Percentiles rank a stretch among this genome's conserved stretches.
Evolutionary conservation across 2,329 filamentous ascomycete genomes (phyloP).

Genomic region (Neonectria sp.): DNA sequence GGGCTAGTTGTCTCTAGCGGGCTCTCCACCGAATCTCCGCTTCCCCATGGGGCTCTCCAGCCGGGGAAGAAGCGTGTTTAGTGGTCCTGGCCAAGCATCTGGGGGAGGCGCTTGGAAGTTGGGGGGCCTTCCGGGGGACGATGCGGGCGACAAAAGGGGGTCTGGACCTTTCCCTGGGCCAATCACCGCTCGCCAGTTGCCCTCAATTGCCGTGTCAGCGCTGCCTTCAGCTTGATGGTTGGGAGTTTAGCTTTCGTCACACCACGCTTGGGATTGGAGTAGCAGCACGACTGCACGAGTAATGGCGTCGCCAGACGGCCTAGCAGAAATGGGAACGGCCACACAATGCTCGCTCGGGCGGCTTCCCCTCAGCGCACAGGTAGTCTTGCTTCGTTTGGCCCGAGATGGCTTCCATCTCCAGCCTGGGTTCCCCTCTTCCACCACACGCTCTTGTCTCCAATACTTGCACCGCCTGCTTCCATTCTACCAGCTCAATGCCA

Average conservation of each 20-base stretch:
- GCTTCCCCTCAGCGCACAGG: slow-evolving; percentile 9
- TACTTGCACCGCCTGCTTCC: not conserved
- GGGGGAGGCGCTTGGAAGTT: slow-evolving; percentile 27
- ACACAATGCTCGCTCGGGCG: not conserved
- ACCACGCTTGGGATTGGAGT: slow-evolving; percentile 15
- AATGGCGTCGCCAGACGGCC: slow-evolving; percentile 7
- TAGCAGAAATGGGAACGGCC: not conserved
- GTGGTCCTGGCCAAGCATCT: slow-evolving; percentile 15
- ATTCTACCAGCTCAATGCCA: not conserved
- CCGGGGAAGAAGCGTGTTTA: slow-evolving; percentile 5
- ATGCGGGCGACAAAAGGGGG: not conserved
- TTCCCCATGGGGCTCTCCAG: slow-evolving; percentile 38
- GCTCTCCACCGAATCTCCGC: slow-evolving; percentile 4
- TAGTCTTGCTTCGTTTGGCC: not conserved
- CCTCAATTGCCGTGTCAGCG: not conserved
- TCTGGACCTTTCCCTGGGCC: slow-evolving; percentile 28
- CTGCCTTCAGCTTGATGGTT: slow-evolving; percentile 1
- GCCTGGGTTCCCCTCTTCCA: slow-evolving; percentile 5
- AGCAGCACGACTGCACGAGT: slow-evolving; percentile 20
- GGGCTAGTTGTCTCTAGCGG: slow-evolving; percentile 4
- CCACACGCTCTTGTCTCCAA: slow-evolving; percentile 11
- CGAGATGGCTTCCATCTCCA: slow-evolving; percentile 6
- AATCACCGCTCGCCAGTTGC: slow-evolving; percentile 25
- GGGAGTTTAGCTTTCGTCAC: not conserved
- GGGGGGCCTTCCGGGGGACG: too few relatives aligned